phyloP scores from a whole-genome alignment of 2,329 filamentous ascomycete species.

The Nemania serpens region DNA sequence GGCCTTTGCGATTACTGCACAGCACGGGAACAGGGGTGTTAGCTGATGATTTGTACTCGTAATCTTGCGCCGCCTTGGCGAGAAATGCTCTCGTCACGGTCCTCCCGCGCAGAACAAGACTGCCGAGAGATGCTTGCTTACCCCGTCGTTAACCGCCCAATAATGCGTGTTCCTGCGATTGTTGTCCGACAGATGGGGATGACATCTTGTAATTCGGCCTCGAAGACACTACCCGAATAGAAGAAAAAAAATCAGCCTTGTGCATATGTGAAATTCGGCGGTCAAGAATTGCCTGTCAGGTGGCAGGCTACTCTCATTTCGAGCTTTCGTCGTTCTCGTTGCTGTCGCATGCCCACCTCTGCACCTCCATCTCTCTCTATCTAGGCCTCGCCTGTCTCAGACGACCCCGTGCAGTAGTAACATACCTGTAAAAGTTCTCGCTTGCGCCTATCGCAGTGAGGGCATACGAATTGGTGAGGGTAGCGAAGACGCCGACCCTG shows the following conservation, averaged over 20 bases:
- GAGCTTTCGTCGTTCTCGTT: background rate
- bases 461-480: conserved; percentile 96
- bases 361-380: background rate
- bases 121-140: conserved; percentile 47
- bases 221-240: conserved; percentile 72
- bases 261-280: background rate
- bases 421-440: conserved; percentile 95
- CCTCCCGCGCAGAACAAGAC: background rate
- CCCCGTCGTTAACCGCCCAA: conserved; percentile 93
- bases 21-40: conserved; percentile 2
- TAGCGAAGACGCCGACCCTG: conserved; percentile 95
- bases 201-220: conserved; percentile 95
- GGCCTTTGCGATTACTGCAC: conserved; percentile 86
- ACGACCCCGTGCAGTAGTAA: conserved; percentile 6
- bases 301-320: background rate
- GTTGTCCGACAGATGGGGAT: conserved; percentile 97
- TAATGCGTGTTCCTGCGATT: conserved; percentile 94
- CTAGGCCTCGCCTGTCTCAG: background rate
- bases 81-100: background rate
- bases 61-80: background rate
- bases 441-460: conserved; percentile 92
- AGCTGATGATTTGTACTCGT: conserved; percentile 3
- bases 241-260: conserved; percentile 17
- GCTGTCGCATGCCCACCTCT: conserved; percentile 5
- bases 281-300: background rate